Conservation (phyloP, 768 basidiomycete species). For the Trametes cingulata region DNA sequence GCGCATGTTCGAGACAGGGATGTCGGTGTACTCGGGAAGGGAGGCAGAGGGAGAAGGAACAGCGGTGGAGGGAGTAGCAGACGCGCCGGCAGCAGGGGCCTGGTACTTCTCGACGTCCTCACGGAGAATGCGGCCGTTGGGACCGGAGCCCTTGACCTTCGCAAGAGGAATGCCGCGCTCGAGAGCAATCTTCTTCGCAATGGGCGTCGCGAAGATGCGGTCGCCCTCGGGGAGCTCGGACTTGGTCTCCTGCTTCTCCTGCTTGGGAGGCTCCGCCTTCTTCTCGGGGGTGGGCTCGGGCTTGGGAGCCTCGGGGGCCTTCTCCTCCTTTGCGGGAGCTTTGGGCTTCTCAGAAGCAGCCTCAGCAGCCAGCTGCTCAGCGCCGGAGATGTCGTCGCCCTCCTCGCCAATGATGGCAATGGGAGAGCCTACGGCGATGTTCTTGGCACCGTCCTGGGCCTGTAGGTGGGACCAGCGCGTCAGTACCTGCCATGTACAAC, state of each 20-base stretch:
- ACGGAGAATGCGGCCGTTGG: constrained; percentile 90
- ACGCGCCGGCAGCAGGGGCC: constrained; percentile 44
- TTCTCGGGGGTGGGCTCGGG: constrained; percentile 36
- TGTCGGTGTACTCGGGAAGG: constrained; percentile 79
- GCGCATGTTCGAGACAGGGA: constrained; percentile 92
- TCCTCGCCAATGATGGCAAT: constrained; percentile 95
- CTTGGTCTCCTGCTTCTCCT: constrained; percentile 46
- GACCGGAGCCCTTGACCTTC: constrained; percentile 91
- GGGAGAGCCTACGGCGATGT: constrained; percentile 78
- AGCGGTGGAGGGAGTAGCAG: constrained; percentile 41
- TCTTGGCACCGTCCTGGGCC: constrained; percentile 85
- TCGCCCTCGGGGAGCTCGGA: constrained; percentile 64
- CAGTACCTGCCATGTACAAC: not conserved
- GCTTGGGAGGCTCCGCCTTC: constrained; percentile 37
- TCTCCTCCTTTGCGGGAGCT: constrained; percentile 36
- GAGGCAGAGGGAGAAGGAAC: constrained; percentile 51
- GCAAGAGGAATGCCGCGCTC: constrained; percentile 90
- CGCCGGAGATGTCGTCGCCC: constrained; percentile 90
- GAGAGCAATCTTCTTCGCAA: constrained; percentile 96
- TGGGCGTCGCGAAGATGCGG: constrained; percentile 91
- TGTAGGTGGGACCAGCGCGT: constrained; percentile 36
- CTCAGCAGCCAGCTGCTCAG: constrained; percentile 69
- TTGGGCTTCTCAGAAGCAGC: constrained; percentile 49
- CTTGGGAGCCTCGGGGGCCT: constrained; percentile 46
- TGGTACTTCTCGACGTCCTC: constrained; percentile 94